Evolutionary conservation across 2,329 filamentous ascomycete genomes (phyloP).

Genomic region (Cordyceps tenuipes): DNA sequence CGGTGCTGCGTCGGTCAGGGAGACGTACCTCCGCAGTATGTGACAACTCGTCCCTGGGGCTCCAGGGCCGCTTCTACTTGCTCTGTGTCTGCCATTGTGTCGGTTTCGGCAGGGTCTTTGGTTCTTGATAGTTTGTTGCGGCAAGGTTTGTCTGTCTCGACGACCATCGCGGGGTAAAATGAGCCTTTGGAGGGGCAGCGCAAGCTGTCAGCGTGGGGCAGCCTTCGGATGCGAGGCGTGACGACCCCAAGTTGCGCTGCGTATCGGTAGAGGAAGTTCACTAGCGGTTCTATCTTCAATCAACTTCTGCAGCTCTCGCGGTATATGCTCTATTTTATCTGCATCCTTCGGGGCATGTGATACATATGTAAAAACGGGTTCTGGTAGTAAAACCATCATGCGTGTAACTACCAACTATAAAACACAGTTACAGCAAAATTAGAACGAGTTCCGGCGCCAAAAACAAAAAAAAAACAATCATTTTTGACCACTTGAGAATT

Average conservation of each 20-base stretch:
- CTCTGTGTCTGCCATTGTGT: conserved; percentile 47
- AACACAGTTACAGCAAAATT: no score
- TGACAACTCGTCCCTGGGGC: conserved; percentile 42
- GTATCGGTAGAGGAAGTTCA: no score
- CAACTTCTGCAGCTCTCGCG: no score
- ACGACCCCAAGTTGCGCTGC: not conserved
- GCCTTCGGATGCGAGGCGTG: not conserved
- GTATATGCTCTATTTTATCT: no score
- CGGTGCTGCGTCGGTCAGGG: not conserved
- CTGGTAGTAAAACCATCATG: no score
- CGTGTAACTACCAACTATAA: no score
- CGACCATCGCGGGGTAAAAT: conserved; percentile 10
- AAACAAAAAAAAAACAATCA: no score
- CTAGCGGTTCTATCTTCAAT: not conserved
- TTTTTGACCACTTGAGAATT: no score
- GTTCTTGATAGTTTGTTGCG: not conserved
- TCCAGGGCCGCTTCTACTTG: conserved; percentile 36
- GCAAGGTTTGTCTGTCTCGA: not conserved
- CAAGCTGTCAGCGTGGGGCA: conserved; percentile 9
- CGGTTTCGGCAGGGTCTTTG: not conserved
- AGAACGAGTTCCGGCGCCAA: no score
- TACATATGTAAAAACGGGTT: no score
- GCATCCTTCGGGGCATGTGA: no score
- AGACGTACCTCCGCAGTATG: conserved; percentile 51
- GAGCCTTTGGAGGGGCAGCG: conserved; percentile 10